Percentiles rank a stretch among this genome's conserved stretches.
Evolutionary conservation across 805 yeast species (phyloP).

Genomic region (Wickerhamomyces alni): DNA sequence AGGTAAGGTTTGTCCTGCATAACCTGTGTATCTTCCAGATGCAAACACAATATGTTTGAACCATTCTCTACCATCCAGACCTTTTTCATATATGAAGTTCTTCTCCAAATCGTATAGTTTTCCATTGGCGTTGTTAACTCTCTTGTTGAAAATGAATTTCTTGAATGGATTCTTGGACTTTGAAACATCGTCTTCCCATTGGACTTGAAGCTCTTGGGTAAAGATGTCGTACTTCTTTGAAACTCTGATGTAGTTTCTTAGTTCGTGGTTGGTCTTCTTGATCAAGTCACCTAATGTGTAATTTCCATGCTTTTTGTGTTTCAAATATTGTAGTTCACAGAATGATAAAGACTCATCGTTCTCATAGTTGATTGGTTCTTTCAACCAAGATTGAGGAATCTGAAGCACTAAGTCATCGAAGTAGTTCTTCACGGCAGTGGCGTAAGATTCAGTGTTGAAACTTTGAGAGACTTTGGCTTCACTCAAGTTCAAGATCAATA

Average conservation of each 20-base stretch:
- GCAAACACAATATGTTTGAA: constrained; percentile 49
- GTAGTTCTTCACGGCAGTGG: constrained; percentile 30
- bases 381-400: constrained; percentile 35
- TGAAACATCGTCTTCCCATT: constrained; percentile 24
- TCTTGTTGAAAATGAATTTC: constrained; percentile 21
- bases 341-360: constrained; percentile 5
- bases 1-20: constrained; percentile 48
- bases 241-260: constrained; percentile 19
- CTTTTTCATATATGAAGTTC: constrained; percentile 36
- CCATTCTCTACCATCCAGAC: constrained; percentile 45
- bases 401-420: constrained; percentile 29
- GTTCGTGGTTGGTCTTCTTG: constrained; percentile 21
- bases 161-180: constrained; percentile 27
- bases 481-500: constrained; percentile 39
- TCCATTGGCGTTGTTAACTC: constrained; percentile 26
- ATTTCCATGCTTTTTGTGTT: constrained; percentile 4
- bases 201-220: constrained; percentile 13
- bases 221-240: constrained; percentile 24
- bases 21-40: constrained; percentile 51
- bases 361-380: constrained; percentile 10
- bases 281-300: constrained; percentile 24
- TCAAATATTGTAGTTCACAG: constrained; percentile 7
- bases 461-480: constrained; percentile 44
- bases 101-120: constrained; percentile 38
- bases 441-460: constrained; percentile 30